Evolutionary conservation across 1,139 yeast genomes (phyloP), one percentile per base, ranked within the genome.

Genomic region (Torulaspora globosa): DNA sequence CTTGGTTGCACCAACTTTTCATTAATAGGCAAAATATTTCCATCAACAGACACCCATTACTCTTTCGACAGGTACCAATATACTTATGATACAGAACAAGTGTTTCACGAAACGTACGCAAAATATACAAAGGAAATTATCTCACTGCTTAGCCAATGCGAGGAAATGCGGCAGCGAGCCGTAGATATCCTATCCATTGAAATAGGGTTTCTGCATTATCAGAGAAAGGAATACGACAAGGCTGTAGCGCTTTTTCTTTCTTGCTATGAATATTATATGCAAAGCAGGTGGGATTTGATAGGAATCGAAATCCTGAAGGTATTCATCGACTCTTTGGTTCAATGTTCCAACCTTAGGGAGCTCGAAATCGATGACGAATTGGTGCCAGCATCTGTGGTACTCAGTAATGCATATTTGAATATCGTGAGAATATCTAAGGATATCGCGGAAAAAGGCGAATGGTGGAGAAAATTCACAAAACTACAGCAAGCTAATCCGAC

Each of bases 161-260:
- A 44, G 6, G 55, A 55, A 1, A 55, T 51, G 28, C 57, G 69
- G 50, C 75, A 79, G 9, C 74, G 90, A 52, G 74, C 89, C 0
- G 80, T 85, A 8, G 92, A 85, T 58, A 72, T 84, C 6, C 69
- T 92, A 23, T 81, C 92, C 3, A 78, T 87, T n/a, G 97, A 92
- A 54, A 72, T 88, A 44, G 96, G 95, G 0, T 62, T 85, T 12
- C 66, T 88, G 18, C 79, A 83, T 40, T 84, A 77, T 59, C 80
- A 80, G 52, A 68, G 71, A 39, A 69, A 75, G 1, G 74, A 84
- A 39, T 84, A 79, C 54, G 72, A 73, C 33, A 75, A 76, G 37
- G 85, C 96, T 1, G 74, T 81, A 9, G 68, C 75, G 11, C 78
- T 84, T 7, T 69, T 90, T 8, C 79, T 80, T 39, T 78, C 80